Conservation (phyloP, 495 filamentous ascomycete genomes). For the Hamigera avellanea region DNA sequence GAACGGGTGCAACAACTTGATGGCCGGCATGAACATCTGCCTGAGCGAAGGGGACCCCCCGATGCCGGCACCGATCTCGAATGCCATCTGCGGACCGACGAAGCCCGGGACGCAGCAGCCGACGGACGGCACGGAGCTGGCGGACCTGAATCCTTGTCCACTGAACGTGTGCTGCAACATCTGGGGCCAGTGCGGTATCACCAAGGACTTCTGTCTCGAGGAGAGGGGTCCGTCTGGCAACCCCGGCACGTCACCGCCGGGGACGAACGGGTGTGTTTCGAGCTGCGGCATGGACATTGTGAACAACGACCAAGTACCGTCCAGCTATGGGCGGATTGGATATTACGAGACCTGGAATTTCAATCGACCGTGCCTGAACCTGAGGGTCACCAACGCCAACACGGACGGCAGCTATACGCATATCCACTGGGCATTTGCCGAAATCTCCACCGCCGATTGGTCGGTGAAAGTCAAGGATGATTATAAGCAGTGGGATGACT, state of each 20-base stretch:
- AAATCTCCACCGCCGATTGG: conserved; percentile 16
- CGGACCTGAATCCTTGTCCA: conserved; percentile 15
- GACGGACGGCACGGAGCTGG: conserved; percentile 5
- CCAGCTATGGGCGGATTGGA: conserved; percentile 1
- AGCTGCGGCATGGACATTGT: conserved; percentile 34
- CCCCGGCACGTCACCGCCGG: conserved; percentile 21
- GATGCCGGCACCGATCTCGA: conserved; percentile 24
- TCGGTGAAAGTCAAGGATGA: conserved; percentile 13
- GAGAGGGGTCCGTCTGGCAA: conserved; percentile 13
- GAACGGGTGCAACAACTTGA: conserved; percentile 28
- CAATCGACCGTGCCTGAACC: conserved; percentile 13
- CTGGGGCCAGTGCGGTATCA: conserved; percentile 40
- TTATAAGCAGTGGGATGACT: conserved; percentile 13
- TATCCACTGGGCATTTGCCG: conserved; percentile 33
- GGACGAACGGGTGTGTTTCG: conserved; percentile 33
- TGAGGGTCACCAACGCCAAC: conserved; percentile 8
- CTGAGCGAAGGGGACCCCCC: conserved; percentile 35
- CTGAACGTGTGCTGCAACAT: conserved; percentile 21
- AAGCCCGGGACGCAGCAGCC: conserved; percentile 18
- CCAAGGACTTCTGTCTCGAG: conserved; percentile 32
- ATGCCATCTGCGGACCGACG: conserved; percentile 35
- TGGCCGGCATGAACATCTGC: conserved; percentile 24
- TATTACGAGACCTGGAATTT: conserved; percentile 10
- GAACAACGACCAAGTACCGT: conserved; percentile 7
- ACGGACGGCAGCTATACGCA: conserved; percentile 26